Evolutionary conservation across 2,329 filamentous ascomycete species (phyloP).

Genomic region (Trichoderma arundinaceum): DNA sequence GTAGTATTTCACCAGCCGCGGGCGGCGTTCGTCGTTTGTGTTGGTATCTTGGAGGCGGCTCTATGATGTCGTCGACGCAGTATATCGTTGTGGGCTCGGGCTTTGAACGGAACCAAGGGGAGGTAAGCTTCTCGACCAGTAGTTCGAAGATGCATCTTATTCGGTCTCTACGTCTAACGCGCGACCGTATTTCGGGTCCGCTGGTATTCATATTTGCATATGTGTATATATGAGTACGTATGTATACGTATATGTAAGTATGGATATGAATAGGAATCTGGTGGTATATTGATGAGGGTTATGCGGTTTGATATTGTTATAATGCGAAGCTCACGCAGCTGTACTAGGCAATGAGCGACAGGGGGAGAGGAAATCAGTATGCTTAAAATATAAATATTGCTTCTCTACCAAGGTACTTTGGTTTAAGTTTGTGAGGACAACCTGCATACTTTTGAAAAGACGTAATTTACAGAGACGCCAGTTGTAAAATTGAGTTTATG

Average conservation of each 20-base stretch:
- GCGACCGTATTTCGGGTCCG: neutral
- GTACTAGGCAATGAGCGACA: neutral
- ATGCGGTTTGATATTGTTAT: neutral
- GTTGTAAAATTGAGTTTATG: neutral
- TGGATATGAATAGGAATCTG: neutral
- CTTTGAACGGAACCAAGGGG: neutral
- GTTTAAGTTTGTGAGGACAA: neutral
- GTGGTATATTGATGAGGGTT: neutral
- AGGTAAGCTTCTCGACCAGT: neutral
- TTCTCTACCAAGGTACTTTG: no score
- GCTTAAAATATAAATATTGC: no score
- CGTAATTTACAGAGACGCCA: constrained; percentile 2
- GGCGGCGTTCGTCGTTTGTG: neutral
- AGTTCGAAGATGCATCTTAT: neutral
- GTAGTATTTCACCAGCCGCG: constrained; percentile 12
- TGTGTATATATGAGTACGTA: neutral
- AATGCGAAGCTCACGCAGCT: neutral
- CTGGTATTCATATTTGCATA: neutral
- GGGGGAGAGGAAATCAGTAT: neutral
- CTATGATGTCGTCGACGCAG: constrained; percentile 28
- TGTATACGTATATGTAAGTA: neutral
- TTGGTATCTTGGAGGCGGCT: constrained; percentile 33
- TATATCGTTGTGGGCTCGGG: neutral
- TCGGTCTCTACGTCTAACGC: no score
- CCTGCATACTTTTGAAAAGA: neutral